Conservation (phyloP, 306 rosid genomes). For the Begonia peltatifolia region DNA sequence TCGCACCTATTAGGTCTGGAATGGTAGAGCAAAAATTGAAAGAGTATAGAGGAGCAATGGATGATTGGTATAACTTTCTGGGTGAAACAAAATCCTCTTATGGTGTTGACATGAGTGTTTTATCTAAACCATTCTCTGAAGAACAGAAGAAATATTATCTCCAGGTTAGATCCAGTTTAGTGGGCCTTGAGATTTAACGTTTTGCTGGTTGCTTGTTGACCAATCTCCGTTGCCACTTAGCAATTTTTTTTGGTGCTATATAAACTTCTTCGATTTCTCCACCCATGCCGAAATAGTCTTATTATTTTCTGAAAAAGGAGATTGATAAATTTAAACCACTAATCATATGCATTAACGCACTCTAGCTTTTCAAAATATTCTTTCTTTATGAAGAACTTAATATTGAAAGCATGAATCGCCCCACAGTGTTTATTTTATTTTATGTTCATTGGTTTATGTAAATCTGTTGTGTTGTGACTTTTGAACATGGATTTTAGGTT, state of each 20-base stretch:
- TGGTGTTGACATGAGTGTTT: conserved; percentile 87
- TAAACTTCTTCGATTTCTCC: too few relatives aligned
- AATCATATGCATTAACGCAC: too few relatives aligned
- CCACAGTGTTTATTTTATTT: neutral
- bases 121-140: conserved; percentile 66
- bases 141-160: conserved; percentile 95
- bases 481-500: neutral
- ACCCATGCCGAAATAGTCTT: too few relatives aligned
- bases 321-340: too few relatives aligned
- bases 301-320: too few relatives aligned
- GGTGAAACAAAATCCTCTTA: conserved; percentile 52
- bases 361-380: too few relatives aligned
- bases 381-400: too few relatives aligned
- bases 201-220: too few relatives aligned
- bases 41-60: conserved; percentile 63
- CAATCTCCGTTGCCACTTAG: neutral
- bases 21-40: conserved; percentile 46
- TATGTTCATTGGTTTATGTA: neutral
- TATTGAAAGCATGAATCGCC: too few relatives aligned
- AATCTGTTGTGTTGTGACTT: neutral
- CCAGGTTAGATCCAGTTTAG: conserved; percentile 39
- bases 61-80: conserved; percentile 62
- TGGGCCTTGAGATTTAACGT: neutral
- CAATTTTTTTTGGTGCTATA: neutral
- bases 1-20: conserved; percentile 83